Percentiles rank a stretch among this genome's conserved stretches.
Evolutionary conservation across 139 green algal species (phyloP).

Genomic region (Parachlorella kessleri): DNA sequence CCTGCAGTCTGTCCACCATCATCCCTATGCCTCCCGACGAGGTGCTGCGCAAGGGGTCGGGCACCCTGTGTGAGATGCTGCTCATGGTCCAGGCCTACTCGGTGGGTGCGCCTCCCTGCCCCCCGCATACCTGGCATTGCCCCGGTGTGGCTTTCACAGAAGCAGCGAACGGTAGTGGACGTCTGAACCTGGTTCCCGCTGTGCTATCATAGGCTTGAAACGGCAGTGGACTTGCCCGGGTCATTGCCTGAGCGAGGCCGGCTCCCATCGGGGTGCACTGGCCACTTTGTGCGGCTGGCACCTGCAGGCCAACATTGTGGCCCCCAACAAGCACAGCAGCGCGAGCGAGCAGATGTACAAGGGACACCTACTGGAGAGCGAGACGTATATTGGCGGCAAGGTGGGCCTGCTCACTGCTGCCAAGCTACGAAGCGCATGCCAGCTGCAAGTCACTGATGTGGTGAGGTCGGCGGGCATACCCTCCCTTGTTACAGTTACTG

Average conservation of each 20-base stretch:
- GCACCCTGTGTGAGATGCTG: constrained; percentile 97
- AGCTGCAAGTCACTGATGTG: no score
- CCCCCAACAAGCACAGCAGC: constrained; percentile 94
- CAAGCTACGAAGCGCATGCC: no score
- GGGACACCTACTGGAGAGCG: constrained; percentile 88
- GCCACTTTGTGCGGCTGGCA: no score
- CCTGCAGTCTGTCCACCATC: constrained; percentile 89
- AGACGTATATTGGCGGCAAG: constrained; percentile 99
- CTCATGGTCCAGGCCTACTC: constrained; percentile 88
- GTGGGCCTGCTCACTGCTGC: no score
- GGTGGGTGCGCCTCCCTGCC: constrained; percentile 17
- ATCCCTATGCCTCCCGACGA: constrained; percentile 98
- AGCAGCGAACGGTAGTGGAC: not conserved
- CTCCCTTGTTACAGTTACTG: no score
- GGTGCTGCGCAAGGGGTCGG: constrained; percentile 94
- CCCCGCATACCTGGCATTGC: not conserved
- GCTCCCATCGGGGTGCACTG: no score
- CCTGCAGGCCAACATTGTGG: constrained; percentile 80
- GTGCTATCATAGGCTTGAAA: no score
- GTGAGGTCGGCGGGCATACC: no score
- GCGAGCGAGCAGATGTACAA: constrained; percentile 70
- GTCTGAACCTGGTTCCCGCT: no score
- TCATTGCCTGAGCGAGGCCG: no score
- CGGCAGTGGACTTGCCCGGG: no score
- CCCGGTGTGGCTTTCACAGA: not conserved